Base-by-base conservation (phyloP, 2,329 filamentous ascomycete genomes). In the Epichloe amarillans region DNA sequence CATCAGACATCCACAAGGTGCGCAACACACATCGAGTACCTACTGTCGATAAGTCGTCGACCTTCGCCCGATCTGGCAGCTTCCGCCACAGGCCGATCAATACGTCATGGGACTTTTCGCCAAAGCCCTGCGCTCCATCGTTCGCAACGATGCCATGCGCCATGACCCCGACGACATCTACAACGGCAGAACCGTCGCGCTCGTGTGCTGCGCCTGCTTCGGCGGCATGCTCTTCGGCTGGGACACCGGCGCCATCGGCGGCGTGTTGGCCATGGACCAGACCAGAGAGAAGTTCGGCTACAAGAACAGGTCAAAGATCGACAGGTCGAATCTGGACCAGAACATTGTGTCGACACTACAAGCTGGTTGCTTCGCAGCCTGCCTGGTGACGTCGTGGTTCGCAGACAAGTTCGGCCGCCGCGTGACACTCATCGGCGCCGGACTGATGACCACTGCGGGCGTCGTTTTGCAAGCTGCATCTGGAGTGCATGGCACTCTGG, bases 271-370 rank as follows among this genome's bases (percentile, higher is more conserved):
- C 47, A 74, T 86, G 68, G 66, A 71, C 15, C 69, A 72, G 5
- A 83, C 83, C 56, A 72, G 78, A 61, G 62, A 66, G 70, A 60
- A 55, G 23, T 71, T 64, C 51, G 64, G 66, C 41, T 70, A 69
- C 45, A 56, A 56, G 26, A 19, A 60, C 53, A 55, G 54, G 44
- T 55, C 58, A 5, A 50, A 56, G 12, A 49, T 56, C n/a, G 59
- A 60, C 36, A 65, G 64, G 56, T 75, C 76, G 33, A 74, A 80
- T 56, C 68, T 84, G 46, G 75, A 75, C 45, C 79, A 82, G 55
- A 85, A 84, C 54, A 72, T 87, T 52, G 83, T 85, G 30, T 84
- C 81, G n/a, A 83, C 79, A 0, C 73, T 86, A 10, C 82, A 86
- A 65, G 82, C 76, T 41, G 83, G 83, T 47, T 83, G 80, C 54